Evolutionary conservation across 2,329 filamentous ascomycete species (phyloP), one percentile per base, ranked within the genome.

Genomic region (Penicillium sp.): DNA sequence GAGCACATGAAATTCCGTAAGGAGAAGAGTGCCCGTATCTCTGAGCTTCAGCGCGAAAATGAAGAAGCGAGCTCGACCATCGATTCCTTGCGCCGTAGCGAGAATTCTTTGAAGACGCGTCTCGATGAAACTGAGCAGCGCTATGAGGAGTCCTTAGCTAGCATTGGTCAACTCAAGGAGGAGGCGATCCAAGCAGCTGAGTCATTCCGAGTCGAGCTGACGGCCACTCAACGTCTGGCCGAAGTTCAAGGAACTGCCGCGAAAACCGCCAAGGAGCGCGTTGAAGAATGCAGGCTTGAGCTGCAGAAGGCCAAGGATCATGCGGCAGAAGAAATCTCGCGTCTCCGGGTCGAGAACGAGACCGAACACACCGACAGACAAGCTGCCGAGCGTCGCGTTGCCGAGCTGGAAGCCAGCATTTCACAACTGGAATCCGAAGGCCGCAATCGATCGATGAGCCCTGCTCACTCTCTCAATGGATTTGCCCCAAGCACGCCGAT

Each of bases 1-100:
- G 94, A 99, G 68, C 86, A 91, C 41, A 83, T 93, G 60, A 96
- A 92, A 67, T 93, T 89, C 73, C 86, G 94, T 57, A 97, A 96
- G 68, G 94, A 99, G 69, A 97, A 97, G 80, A 90, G 90, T 56
- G 87, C 91, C 1, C 88, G 90, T 32, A 90, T 97, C 62, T 84
- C 91, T 7, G 90, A 95, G 65, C 83, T 99, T 23, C 90, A 97
- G 72, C 89, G 91, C 46, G 84, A 89, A 54, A 89, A 93, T 61
- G 93, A 97, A 61, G 94, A 99, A 60, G 85, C 88, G 37, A 86
- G 83, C 57, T 87, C 89, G 17, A 87, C 83, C 26, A 82, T 91
- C 46, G 91, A 96, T 49, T 83, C 88, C 8, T 77, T 96, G 18
- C 88, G 88, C 66, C 87, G 89, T 32, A 89, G 85, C 32, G 92